These are phyloP conservation scores for Desmodesmus armatus DNA, from an alignment of 139 green algal genomes.

Conservation along the genomic window DNA sequence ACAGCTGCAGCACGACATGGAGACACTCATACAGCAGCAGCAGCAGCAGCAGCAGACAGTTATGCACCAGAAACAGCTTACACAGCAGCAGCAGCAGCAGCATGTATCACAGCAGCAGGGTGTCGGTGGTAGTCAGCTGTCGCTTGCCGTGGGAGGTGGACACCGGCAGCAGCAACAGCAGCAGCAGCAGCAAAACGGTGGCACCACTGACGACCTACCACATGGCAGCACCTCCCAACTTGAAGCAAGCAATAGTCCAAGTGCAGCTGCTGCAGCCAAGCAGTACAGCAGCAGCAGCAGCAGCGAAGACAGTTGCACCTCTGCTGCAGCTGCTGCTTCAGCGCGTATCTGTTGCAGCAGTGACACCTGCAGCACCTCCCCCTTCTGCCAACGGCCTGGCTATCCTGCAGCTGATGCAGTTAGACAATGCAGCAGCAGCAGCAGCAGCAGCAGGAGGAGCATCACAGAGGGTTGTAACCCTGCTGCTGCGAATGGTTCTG, in stretches of 20 bases:
- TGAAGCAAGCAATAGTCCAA: not conserved
- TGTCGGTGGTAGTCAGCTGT: too few relatives aligned
- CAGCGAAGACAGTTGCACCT: not conserved
- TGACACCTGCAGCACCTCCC: not conserved
- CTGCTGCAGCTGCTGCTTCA: not conserved
- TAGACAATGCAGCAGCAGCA: not conserved
- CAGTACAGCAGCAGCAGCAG: not conserved
- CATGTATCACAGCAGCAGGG: not conserved
- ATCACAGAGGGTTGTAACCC: not conserved
- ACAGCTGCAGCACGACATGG: constrained; percentile 28
- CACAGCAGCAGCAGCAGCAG: constrained; percentile 1
- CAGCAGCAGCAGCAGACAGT: constrained; percentile 12
- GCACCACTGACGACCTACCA: too few relatives aligned
- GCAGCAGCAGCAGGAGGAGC: not conserved
- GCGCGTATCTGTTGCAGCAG: not conserved
- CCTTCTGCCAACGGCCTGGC: too few relatives aligned
- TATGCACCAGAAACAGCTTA: too few relatives aligned
- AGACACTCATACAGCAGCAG: not conserved
- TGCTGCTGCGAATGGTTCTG: not conserved
- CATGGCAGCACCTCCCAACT: too few relatives aligned
- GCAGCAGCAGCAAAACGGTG: constrained; percentile 1
- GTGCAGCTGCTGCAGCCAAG: not conserved
- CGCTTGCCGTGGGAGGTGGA: not conserved
- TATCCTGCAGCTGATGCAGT: not conserved
- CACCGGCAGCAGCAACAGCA: not conserved